Base-by-base conservation (phyloP, 345 rosid species). In the Dipteronia sinensis region DNA sequence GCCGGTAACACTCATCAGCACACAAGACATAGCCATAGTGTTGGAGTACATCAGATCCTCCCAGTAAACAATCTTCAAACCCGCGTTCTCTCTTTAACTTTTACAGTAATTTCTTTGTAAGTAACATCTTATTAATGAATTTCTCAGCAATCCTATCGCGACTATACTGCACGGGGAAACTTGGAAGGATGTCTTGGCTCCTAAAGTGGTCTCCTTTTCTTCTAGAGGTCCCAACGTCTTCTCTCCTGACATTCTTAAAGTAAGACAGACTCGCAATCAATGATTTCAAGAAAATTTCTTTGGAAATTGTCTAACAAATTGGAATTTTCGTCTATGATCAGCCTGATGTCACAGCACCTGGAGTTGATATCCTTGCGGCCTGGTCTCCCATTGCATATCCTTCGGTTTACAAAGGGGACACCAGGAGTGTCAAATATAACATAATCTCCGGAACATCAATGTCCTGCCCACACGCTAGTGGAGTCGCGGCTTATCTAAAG, bases 381-480 rank as follows among this genome's bases (percentile, higher is more conserved):
- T 81, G 78, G 75, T 61, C 84, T 7, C 62, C 68, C 2, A 34
- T 62, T 11, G 47, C 71, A 15, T 20, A 72, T 25, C 64, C 76
- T 10, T 58, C 65, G 1, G 59, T 23, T 42, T 12, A 34, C 0
- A 3, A 13, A 15, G 29, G 20, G 7, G 83, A 81, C 56, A 61
- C 68, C 64, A 81, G 80, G 40, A 59, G 64, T 6, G 81, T 69
- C 23, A 44, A 66, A 16, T 81, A 59, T 66, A 68, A 73, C 22
- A 23, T 77, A 31, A 59, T 53, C 67, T 81, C 84, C 9, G 72
- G 84, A 42, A 81, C 81, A 27, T 77, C 81, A 15, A 81, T 81
- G 84, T 62, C 84, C 2, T 81, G 84, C 67, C 84, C 81, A 44
- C 81, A 81, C n/a, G 78, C 49, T 15, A 77, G 74, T 15, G 84